Base-by-base conservation (phyloP, 768 basidiomycete species). In the Inosperma sp. region DNA sequence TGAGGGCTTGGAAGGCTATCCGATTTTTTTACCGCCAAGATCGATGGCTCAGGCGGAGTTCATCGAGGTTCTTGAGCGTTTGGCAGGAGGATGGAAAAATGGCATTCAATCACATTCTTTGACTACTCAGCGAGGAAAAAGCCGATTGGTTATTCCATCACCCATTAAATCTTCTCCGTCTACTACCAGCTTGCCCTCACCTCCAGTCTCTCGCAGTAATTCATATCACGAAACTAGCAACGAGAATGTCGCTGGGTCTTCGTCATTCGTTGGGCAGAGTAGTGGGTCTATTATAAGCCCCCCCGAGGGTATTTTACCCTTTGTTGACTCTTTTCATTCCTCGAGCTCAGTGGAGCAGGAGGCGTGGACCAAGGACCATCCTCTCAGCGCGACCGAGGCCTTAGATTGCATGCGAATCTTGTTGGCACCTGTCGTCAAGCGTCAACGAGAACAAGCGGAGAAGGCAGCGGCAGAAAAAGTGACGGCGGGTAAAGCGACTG, bases 41-140 rank as follows among this genome's bases (percentile, higher is more conserved):
- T 90, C 88, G 10, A 89, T 93, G 85, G 83, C 86, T 0, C 92
- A 94, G 61, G 89, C 89, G 8, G 90, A 93, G 68, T 93, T 92
- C 57, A 72, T 90, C 51, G 92, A 94, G 65, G 75, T 89, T 7
- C 72, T 93, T 50, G 90, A 93, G 59, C 79, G 92, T 8, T 79
- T 94, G 35, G 83, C 87, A 0, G 68, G 76, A 7, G 84, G 88
- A 1, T 94, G 92, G 92, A 76, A 67, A 51, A 72, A 72, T 17
- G 89, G 88, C 6, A 65, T 77, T 10, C 77, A 80, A 52, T 76
- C 82, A 1, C 81, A 85, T 67, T 79, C 81, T 27, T 65, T 65
- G 48, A 65, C 66, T 3, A 59, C 65, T 22, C 59, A 68, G 47
- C 58, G 70, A 35, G 69, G 70, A 13, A 75, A 72, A 42, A 63